Evolutionary conservation across 192 early-diverging fungal genomes (phyloP).

Genomic region (Gamsiella multidivaricata): DNA sequence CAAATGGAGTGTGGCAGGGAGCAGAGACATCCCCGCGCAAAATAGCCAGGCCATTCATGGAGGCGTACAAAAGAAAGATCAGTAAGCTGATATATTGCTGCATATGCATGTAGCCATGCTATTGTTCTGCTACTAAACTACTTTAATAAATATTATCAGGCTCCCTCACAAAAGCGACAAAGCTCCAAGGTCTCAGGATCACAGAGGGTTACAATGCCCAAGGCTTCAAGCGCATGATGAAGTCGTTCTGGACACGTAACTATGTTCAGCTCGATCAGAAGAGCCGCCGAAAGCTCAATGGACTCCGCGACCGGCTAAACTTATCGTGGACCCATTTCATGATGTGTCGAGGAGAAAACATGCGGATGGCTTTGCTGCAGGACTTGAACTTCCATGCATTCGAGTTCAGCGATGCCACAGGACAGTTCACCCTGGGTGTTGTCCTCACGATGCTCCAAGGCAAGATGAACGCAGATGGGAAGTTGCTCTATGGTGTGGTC

Average conservation of each 20-base stretch:
- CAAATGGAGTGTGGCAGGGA: conserved; percentile 1
- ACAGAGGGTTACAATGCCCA: neutral
- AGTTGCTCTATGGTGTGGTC: conserved; percentile 9
- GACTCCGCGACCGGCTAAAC: conserved; percentile 14
- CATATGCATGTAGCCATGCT: no score
- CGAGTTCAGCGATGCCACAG: conserved; percentile 20
- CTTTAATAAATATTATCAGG: neutral
- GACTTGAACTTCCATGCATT: conserved; percentile 11
- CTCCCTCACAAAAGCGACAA: neutral
- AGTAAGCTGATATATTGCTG: neutral
- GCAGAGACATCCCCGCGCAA: conserved; percentile 14
- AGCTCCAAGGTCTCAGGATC: conserved; percentile 6
- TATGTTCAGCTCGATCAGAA: conserved; percentile 11
- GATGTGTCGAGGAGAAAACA: conserved; percentile 21
- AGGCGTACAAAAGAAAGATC: conserved; percentile 17
- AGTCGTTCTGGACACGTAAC: conserved; percentile 12
- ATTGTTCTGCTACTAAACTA: neutral
- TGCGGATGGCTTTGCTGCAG: conserved; percentile 11
- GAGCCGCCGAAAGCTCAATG: conserved; percentile 16
- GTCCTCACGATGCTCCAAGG: conserved; percentile 5
- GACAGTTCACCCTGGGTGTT: conserved; percentile 13
- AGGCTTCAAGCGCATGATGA: conserved; percentile 20
- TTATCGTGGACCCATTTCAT: conserved; percentile 16
- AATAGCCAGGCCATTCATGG: conserved; percentile 25
- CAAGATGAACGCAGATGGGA: conserved; percentile 9